Evolutionary conservation across 441 rosid genomes (phyloP), one percentile per base, ranked within the genome.

Genomic region (Aleurites moluccanus): DNA sequence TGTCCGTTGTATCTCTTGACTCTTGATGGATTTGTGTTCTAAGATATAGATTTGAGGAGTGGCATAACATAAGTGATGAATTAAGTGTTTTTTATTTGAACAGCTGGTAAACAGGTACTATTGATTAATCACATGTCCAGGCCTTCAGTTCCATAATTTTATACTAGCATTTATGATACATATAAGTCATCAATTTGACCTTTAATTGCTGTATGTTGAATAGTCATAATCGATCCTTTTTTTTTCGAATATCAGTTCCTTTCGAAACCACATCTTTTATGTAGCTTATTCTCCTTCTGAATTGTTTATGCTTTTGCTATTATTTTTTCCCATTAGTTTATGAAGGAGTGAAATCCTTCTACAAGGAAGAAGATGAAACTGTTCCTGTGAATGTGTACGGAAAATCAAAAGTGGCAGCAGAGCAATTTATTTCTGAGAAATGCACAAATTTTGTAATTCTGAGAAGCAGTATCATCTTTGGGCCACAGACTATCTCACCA

Each of bases 301-400:
- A 44, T 13, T 40, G n/a, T 30, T 10, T 30, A 5, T 69, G 20
- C 15, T 44, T 28, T 77, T 16, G 21, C 56, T 57, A 38, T 67
- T 65, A 61, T 44, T 18, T 18, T 49, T 52, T 35, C 2, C 15
- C 66, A 23, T 73, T 85, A 91, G 98, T 92, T 76, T 94, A 92
- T 74, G 83, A 88, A 85, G 99, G 97, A 52, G 83, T 86, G 69
- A 92, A 92, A 79, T 87, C 92, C 47, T 92, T 88, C 75, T 92
- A 92, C 87, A 90, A 90, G 87, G 98, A 94, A 86, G 97, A 90
- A 73, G 96, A 94, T 38, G 89, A 88, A 75, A 84, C 87, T 80
- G 55, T 62, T 78, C 91, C 98, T 3, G 92, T 92, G 68, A 94
- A 92, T 77, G 87, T 86, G 59, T 94, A 94, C 68, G 98, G 97